A percentile compares a stretch with the other conserved stretches of the same genome.
These are phyloP conservation scores for Phalaenopsis equestris DNA, from an alignment of 106 monocot species.

Conservation along the genomic window DNA sequence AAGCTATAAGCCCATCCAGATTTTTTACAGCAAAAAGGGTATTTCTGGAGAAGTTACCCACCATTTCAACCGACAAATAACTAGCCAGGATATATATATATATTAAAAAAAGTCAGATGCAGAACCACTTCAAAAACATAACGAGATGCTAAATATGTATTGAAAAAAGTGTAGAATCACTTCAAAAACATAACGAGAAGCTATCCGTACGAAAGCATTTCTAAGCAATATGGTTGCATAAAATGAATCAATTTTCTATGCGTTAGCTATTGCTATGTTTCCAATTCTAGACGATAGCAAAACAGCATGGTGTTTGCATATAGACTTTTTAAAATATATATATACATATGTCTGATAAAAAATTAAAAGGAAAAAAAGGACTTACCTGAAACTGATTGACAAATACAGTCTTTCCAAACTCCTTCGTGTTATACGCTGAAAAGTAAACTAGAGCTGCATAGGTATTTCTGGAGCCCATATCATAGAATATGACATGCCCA, in stretches of 20 bases:
- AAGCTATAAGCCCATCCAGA: not conserved
- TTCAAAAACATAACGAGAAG: not conserved
- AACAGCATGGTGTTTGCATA: not conserved
- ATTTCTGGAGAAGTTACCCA: too few species aligned
- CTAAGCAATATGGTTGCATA: too few species aligned
- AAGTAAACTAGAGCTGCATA: conserved; percentile 89
- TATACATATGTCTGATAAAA: not conserved
- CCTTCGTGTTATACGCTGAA: conserved; percentile 78
- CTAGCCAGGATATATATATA: not conserved
- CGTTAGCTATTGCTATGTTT: too few species aligned
- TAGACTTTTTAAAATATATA: not conserved
- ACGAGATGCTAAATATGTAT: not conserved
- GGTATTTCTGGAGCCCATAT: conserved; percentile 86
- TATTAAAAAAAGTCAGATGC: not conserved
- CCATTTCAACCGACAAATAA: not conserved
- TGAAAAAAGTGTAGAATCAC: not conserved
- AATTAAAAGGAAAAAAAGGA: not conserved
- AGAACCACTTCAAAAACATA: not conserved
- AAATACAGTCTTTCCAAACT: conserved; percentile 84
- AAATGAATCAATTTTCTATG: too few species aligned
- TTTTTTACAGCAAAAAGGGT: not conserved
- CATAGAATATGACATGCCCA: conserved; percentile 79
- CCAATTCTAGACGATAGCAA: not conserved
- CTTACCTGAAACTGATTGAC: conserved; percentile 89
- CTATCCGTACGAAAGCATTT: not conserved